Evolutionary conservation across 2,329 filamentous ascomycete species (phyloP).

Genomic region (Claviceps spartinae): DNA sequence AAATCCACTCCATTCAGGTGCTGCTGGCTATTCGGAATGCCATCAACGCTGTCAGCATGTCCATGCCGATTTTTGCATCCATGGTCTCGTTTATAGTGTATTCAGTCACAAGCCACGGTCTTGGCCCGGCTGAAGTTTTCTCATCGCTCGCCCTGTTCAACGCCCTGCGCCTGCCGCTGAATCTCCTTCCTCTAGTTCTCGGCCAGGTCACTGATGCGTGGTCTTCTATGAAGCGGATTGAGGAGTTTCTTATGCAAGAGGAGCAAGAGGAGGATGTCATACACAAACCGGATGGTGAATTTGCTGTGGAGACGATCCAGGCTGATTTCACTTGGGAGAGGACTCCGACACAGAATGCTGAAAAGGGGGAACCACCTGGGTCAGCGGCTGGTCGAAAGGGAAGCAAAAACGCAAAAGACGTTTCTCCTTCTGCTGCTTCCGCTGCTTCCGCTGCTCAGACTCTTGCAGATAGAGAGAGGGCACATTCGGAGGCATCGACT

Average conservation of each 20-base stretch:
- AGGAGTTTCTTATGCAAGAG: conserved; percentile 78
- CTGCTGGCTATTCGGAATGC: conserved; percentile 72
- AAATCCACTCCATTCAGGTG: conserved; percentile 75
- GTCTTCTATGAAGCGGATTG: conserved; percentile 70
- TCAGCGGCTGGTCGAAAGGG: conserved; percentile 30
- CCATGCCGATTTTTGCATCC: conserved; percentile 82
- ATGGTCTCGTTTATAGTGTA: conserved; percentile 90
- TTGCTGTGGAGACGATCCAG: conserved; percentile 56
- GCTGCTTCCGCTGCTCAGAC: conserved; percentile 10
- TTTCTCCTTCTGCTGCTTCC: conserved; percentile 11
- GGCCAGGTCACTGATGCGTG: conserved; percentile 83
- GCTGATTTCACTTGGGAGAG: conserved; percentile 84
- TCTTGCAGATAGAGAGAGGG: conserved; percentile 15
- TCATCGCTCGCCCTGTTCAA: conserved; percentile 93
- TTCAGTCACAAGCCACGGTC: conserved; percentile 48
- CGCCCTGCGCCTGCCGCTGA: conserved; percentile 75
- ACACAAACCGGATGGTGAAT: conserved; percentile 40
- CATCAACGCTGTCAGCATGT: conserved; percentile 72
- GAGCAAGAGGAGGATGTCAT: conserved; percentile 63
- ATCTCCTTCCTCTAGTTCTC: conserved; percentile 75
- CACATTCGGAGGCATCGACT: conserved; percentile 14
- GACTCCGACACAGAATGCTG: conserved; percentile 40
- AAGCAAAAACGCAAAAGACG: conserved; percentile 25
- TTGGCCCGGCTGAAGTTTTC: conserved; percentile 70
- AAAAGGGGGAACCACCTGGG: conserved; percentile 17